A percentile compares a stretch with the other conserved stretches of the same genome.
Conservation (phyloP, 2,329 filamentous ascomycete genomes). For the Catunica adiposa region DNA sequence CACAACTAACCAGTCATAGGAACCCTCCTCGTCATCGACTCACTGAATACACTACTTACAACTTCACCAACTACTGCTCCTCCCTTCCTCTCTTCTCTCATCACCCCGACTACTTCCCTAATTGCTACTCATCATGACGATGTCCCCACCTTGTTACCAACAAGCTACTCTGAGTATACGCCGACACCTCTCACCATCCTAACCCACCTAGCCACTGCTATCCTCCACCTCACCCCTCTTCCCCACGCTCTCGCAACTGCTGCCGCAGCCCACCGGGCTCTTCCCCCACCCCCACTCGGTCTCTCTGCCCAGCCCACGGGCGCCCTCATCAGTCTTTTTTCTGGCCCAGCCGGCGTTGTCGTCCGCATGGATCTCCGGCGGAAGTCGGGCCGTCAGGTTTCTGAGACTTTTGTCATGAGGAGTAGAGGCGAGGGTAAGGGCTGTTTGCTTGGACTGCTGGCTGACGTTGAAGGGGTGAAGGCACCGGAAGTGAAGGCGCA, state of each 20-base stretch:
- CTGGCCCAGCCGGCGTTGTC: slow-evolving; percentile 38
- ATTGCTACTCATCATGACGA: slow-evolving; percentile 73
- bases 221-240: slow-evolving; percentile 58
- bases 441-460: slow-evolving; percentile 42
- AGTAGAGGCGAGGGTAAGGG: slow-evolving; percentile 11
- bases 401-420: slow-evolving; percentile 43
- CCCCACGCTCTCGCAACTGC: slow-evolving; percentile 58
- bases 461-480: slow-evolving; percentile 57
- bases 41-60: slow-evolving; percentile 49
- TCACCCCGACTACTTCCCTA: slow-evolving; percentile 52
- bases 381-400: slow-evolving; percentile 61
- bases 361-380: slow-evolving; percentile 75
- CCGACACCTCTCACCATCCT: slow-evolving; percentile 58
- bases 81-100: slow-evolving; percentile 51
- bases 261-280: slow-evolving; percentile 57
- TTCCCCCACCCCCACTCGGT: slow-evolving; percentile 63
- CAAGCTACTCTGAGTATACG: slow-evolving; percentile 34
- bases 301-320: slow-evolving; percentile 64
- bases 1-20: slow-evolving; percentile 27
- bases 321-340: slow-evolving; percentile 38
- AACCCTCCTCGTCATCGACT: slow-evolving; percentile 64
- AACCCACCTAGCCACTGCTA: slow-evolving; percentile 72
- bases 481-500: slow-evolving; percentile 26
- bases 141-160: slow-evolving; percentile 42
- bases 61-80: slow-evolving; percentile 40